Evolutionary conservation across 2,329 filamentous ascomycete species (phyloP), one percentile per base, ranked within the genome.

Genomic region (Fusarium sp.): DNA sequence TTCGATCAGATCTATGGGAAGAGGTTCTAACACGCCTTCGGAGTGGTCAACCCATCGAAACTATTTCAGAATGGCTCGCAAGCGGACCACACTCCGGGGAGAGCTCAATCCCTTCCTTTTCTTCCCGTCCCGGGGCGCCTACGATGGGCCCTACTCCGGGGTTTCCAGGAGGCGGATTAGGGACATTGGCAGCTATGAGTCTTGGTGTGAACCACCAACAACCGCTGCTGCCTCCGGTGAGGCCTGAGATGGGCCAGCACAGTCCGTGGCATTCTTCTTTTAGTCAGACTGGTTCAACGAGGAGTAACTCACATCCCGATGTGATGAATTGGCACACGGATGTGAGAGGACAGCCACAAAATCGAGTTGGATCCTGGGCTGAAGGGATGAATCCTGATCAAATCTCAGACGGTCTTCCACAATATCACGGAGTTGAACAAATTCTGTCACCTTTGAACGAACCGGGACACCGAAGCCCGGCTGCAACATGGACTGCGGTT

Each of bases 401-500:
- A 40, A 68, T 67, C 44, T 75, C 77, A 9, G 81, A 79, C 71
- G 79, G 15, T 66, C 68, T 74, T 1, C 78, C 78, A 18, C 78
- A 78, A 52, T 83, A 82, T 63, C 81, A 79, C 11, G 82, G 83
- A 5, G 78, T 85, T 11, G 83, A 87, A 66, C 83, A 87, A 53
- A 75, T 89, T 20, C 76, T 89, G 23, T 83, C 84, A 0, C 84
- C 86, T 2, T 74, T 83, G 17, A 82, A 83, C 27, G 75, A 83
- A 35, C 80, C 85, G 1, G 83, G 85, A 40, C 79, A 83, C 74
- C 83, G 83, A 67, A 77, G 82, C 1, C 81, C 85, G 0, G 74
- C 83, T 0, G 79, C 75, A 6, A 83, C 83, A 1, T 93, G 91
- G 91, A 92, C 91, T 3, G 83, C 75, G 41, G 85, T 92, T 26